Evolutionary conservation across 768 basidiomycete species (phyloP), one percentile per base, ranked within the genome.

Genomic region (Phylloporus arenicola): DNA sequence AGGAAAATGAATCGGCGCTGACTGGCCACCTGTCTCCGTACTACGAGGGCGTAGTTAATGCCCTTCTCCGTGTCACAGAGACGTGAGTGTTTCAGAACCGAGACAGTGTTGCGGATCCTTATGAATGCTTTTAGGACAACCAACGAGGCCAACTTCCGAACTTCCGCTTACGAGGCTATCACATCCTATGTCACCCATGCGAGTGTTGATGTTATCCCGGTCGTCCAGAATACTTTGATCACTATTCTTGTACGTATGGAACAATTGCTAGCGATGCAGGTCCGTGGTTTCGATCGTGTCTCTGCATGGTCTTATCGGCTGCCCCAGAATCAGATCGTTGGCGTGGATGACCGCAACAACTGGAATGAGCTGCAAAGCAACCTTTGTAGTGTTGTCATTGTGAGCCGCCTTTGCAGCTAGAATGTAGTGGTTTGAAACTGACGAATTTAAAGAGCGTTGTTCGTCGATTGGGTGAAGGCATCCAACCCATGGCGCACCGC

Each of bases 301-400:
- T 22, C 27, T 25, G 30, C 19, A 1, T 17, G 19, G 5, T 46
- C 41, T 57, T 17, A 57, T 27, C 37, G 29, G 8, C 16, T 44
- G 20, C 54, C 33, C 13, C 60, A 94, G 83, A 91, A 88, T 67
- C 94, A 98, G 71, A 87, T 98, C 50, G 75, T 99, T 34, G 96
- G 96, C 39, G 76, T 84, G 16, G 96, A 99, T 68, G 96, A 99
- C 64, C 84, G 91, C 55, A 94, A 93, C 70, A 99, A 96, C 73
- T 96, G 95, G 93, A 96, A 96, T 63, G 95, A 99, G 66, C 77
- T 99, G 22, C 94, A 96, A 67, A 86, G 91, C 70, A 96, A 95
- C 71, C 78, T 97, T 59, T 96, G 93, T 67, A 84, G 86, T 57
- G 88, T 96, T 42, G 76, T 90, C 47, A 88, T 91, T 48, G 91